phyloP scores from a whole-genome alignment of 495 filamentous ascomycete genomes.

The Mytilinidion resinicola region DNA sequence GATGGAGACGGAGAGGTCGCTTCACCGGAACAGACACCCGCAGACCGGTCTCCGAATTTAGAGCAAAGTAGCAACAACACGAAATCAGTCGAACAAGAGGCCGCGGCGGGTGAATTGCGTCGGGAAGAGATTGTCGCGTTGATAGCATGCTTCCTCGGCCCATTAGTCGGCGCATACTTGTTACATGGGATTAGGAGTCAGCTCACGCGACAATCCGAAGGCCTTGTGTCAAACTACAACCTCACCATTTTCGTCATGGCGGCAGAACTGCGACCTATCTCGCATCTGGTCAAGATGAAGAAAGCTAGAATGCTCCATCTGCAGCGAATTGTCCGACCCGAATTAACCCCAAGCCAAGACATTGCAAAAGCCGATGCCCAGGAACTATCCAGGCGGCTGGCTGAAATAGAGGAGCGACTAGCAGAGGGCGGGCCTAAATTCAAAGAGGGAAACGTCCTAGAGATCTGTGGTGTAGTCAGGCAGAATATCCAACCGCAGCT shows the following conservation, averaged over 20 bases:
- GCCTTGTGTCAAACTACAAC: conserved; percentile 84
- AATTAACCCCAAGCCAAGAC: conserved; percentile 37
- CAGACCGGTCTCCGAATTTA: conserved; percentile 30
- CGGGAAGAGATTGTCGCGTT: conserved; percentile 59
- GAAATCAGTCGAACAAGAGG: conserved; percentile 9
- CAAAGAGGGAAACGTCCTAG: conserved; percentile 35
- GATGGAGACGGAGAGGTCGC: conserved; percentile 35
- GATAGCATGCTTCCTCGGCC: conserved; percentile 70
- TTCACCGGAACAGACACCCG: background rate
- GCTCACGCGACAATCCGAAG: conserved; percentile 75
- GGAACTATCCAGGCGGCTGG: conserved; percentile 57
- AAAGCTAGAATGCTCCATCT: conserved; percentile 75
- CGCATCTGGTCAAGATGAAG: conserved; percentile 74
- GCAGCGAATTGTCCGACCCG: conserved; percentile 60
- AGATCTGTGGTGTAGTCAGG: conserved; percentile 55
- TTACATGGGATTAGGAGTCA: conserved; percentile 68
- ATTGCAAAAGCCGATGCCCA: conserved; percentile 43
- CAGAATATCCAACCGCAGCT: conserved; percentile 69
- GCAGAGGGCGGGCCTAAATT: conserved; percentile 35
- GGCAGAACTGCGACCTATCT: conserved; percentile 72
- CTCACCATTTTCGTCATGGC: conserved; percentile 89
- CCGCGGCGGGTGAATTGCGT: conserved; percentile 13
- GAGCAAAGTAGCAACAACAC: background rate
- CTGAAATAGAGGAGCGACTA: conserved; percentile 61
- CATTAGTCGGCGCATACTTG: conserved; percentile 68